Evolutionary conservation across 2,329 filamentous ascomycete species (phyloP), one percentile per base, ranked within the genome.

Genomic region (Sporothrix pallida): DNA sequence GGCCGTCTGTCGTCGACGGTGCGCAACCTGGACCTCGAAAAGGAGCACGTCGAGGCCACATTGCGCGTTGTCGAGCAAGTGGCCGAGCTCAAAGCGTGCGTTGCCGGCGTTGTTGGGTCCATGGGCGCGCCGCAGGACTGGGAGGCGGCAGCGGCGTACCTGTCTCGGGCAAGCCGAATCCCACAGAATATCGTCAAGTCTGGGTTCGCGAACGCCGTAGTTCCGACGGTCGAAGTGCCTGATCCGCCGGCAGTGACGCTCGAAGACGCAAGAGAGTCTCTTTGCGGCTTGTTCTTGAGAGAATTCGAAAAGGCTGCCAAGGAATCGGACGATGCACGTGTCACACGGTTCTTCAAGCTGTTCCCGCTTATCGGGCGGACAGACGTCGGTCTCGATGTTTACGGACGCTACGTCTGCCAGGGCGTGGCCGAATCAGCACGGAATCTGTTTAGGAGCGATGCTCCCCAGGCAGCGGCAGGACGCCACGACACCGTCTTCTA

Each of bases 91-190:
- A 98, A 98, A 83, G 93, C 96, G 9, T 99, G 96, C 81, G 93
- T 98, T 50, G 90, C 98, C 75, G 96, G 96, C 60, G 95, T 98
- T 12, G 91, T 95, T 37, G 96, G 95, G 20, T 97, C 93, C 74
- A 99, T 99, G 96, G 96, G 95, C 48, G 95, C 95, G 4, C 94
- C 96, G 58, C 96, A 99, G 82, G 96, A 99, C 84, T 99, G 96
- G 96, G 96, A 99, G 82, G 96, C 94, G 2, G 96, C 96, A 3
- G 96, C 96, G 1, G 92, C 89, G 65, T 98, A 98, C 81, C 87
- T 99, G 74, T 90, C 92, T 76, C 89, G 95, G 62, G 95, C 96
- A 7, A 90, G 90, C 75, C 90, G 92, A 77, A 90, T 99, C 13
- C 95, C 95, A 0, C 87, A 90, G 70, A 87, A 92, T 1, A 95